Evolutionary conservation across 441 rosid species (phyloP).

Genomic region (Bocquillonia castaneifolia): DNA sequence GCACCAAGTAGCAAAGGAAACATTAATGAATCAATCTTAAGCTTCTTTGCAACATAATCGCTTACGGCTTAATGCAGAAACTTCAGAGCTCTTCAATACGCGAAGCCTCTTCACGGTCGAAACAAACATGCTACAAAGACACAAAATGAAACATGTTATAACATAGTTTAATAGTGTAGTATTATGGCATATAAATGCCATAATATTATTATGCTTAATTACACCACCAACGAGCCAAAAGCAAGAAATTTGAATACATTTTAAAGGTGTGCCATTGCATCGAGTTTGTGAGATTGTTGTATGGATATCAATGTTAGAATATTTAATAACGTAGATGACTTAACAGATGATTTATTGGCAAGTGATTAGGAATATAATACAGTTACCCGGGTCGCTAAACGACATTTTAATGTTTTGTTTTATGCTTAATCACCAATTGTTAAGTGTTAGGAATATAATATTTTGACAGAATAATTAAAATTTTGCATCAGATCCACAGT

Average conservation of each 20-base stretch:
- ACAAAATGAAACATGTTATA: neutral
- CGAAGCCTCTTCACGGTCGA: conserved; percentile 73
- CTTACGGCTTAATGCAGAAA: conserved; percentile 59
- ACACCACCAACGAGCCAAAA: neutral
- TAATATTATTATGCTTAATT: neutral
- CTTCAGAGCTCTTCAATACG: conserved; percentile 61
- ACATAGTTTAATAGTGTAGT: too few species aligned
- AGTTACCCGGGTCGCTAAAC: conserved; percentile 15
- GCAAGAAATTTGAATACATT: neutral
- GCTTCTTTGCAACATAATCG: neutral
- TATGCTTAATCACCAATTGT: conserved; percentile 18
- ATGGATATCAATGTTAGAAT: neutral
- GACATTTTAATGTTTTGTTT: conserved; percentile 19
- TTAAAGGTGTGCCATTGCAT: neutral
- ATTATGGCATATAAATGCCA: too few species aligned
- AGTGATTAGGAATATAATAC: conserved; percentile 27
- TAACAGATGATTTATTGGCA: neutral
- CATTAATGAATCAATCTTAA: neutral
- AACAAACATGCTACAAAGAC: conserved; percentile 62
- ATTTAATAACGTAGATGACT: neutral
- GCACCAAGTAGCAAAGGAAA: neutral
- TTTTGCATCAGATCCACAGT: conserved; percentile 31
- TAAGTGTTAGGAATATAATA: conserved; percentile 28
- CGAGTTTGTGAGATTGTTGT: neutral
- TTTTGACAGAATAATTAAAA: conserved; percentile 6